phyloP scores from a whole-genome alignment of 139 green algal species.

The Zygnema circumcarinatum region DNA sequence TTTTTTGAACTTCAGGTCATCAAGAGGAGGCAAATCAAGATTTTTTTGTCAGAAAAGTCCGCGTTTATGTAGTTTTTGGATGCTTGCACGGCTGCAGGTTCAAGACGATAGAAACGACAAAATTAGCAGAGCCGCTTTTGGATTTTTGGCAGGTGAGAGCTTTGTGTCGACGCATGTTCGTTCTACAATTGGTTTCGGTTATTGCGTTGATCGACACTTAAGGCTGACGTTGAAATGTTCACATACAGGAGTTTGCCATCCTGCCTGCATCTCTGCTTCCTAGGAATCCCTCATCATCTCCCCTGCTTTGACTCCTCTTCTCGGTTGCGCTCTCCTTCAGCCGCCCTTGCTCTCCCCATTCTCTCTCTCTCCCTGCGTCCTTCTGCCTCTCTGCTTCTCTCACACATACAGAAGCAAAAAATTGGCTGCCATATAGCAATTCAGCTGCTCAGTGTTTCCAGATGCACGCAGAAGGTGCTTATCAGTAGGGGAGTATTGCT shows the following conservation, averaged over 20 bases:
- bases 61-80: too few relatives aligned
- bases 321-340: neutral
- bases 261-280: neutral
- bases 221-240: neutral
- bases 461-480: too few relatives aligned
- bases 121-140: slow-evolving; percentile 68
- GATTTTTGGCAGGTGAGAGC: slow-evolving; percentile 77
- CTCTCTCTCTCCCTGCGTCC: neutral
- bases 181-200: too few relatives aligned
- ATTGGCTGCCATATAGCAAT: too few relatives aligned
- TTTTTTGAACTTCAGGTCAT: too few relatives aligned
- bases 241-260: neutral
- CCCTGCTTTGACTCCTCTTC: neutral
- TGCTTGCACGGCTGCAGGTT: slow-evolving; percentile 9
- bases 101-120: slow-evolving; percentile 13
- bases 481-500: too few relatives aligned
- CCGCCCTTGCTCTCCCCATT: neutral
- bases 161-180: too few relatives aligned
- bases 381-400: too few relatives aligned
- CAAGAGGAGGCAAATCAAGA: too few relatives aligned
- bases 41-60: too few relatives aligned
- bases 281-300: neutral
- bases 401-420: neutral
- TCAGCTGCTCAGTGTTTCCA: too few relatives aligned
- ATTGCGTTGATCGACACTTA: neutral